Evolutionary conservation across 140 eudicot species (phyloP).

Genomic region (Anethum foeniculum): DNA sequence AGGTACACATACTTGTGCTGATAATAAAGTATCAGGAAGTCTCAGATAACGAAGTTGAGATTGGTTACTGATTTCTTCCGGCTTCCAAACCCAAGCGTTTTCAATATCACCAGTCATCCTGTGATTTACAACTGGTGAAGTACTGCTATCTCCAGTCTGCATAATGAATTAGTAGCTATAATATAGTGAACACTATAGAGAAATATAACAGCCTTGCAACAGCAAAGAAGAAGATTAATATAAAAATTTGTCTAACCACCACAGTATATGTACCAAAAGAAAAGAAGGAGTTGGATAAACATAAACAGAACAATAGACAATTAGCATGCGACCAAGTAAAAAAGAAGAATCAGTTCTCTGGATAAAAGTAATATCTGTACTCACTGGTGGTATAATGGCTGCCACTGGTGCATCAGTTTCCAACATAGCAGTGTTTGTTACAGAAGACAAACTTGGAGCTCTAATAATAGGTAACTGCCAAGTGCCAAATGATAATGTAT

Average conservation of each 20-base stretch:
- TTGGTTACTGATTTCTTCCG: constrained; percentile 38
- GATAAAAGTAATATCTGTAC: background rate
- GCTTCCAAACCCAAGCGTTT: constrained; percentile 37
- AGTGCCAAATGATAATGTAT: background rate
- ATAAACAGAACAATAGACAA: background rate
- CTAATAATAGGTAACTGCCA: constrained; percentile 5
- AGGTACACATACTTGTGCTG: constrained; percentile 40
- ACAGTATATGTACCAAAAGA: background rate
- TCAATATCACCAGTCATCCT: constrained; percentile 34
- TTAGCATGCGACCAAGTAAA: background rate
- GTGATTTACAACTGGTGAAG: constrained; percentile 21
- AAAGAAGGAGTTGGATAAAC: background rate
- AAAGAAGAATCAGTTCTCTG: background rate
- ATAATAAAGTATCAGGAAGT: constrained; percentile 46
- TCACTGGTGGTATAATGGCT: background rate
- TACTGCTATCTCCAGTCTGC: constrained; percentile 40
- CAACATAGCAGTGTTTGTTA: constrained; percentile 20
- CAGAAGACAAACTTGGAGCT: constrained; percentile 35
- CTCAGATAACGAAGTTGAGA: constrained; percentile 44
- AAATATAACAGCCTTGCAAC: background rate
- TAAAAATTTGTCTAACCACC: background rate
- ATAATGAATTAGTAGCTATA: constrained; percentile 4
- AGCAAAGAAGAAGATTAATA: background rate
- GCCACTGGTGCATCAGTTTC: background rate
- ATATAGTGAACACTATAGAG: constrained; percentile 25